Conservation (phyloP, 2,329 filamentous ascomycete species). For the Diplodia mutila region DNA sequence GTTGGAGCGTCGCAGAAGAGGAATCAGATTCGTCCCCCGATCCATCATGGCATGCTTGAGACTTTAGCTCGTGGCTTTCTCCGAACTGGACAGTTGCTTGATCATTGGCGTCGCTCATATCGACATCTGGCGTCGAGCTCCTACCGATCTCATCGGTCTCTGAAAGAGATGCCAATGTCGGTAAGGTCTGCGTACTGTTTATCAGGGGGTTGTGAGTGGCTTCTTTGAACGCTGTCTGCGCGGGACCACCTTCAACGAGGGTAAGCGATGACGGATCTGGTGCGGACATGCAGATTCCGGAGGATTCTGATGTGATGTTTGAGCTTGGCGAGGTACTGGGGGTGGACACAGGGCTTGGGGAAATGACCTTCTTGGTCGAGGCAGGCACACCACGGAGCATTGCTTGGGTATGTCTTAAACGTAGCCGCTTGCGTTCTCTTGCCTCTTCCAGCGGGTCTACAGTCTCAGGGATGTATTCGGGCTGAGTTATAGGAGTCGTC, state of each 20-base stretch:
- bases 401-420: conserved; percentile 44
- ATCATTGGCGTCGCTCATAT: conserved; percentile 33
- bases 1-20: conserved; percentile 33
- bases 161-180: conserved; percentile 36
- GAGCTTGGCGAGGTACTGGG: neutral
- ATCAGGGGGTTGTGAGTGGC: conserved; percentile 46
- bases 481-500: conserved; percentile 1
- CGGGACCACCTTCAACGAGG: neutral
- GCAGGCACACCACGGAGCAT: conserved; percentile 32
- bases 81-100: neutral
- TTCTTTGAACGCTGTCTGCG: conserved; percentile 29
- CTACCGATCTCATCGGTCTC: neutral
- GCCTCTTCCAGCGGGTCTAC: conserved; percentile 38
- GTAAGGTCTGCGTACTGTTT: conserved; percentile 49
- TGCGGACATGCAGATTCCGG: neutral
- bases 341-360: neutral
- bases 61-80: neutral
- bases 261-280: neutral
- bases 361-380: neutral
- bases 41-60: conserved; percentile 42
- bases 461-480: neutral
- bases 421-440: conserved; percentile 37
- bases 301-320: conserved; percentile 1
- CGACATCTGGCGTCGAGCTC: conserved; percentile 7
- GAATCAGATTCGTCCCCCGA: conserved; percentile 39